Conservation (phyloP, 23 red algal genomes). For the Chondrus crispus region DNA sequence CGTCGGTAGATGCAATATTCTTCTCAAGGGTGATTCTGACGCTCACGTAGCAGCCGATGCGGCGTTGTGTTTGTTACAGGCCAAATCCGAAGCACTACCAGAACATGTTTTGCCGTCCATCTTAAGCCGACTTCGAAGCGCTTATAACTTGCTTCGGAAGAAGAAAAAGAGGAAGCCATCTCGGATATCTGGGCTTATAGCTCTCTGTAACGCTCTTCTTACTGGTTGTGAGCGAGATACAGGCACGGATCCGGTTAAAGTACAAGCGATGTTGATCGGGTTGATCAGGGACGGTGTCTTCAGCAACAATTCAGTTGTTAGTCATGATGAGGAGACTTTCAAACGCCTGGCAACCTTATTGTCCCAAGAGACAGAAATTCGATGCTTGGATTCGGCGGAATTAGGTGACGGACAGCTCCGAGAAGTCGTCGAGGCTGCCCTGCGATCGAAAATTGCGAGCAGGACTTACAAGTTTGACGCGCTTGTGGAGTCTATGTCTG, state of each 20-base stretch:
- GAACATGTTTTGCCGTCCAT: neutral
- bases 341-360: no score
- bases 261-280: neutral
- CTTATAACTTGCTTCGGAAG: neutral
- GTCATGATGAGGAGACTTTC: no score
- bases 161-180: neutral
- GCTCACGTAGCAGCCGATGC: neutral
- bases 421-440: no score
- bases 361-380: no score
- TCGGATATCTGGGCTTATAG: neutral
- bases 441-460: no score
- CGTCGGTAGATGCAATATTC: neutral
- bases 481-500: no score
- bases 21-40: neutral
- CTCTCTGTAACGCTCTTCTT: neutral
- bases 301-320: no score
- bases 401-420: no score
- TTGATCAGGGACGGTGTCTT: neutral
- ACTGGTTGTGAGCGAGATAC: neutral
- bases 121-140: neutral
- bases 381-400: no score
- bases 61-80: neutral
- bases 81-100: neutral
- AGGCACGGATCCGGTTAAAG: neutral
- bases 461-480: no score